phyloP scores from a whole-genome alignment of 352 stramenopile genomes.

The Phytophthora pinifolia region DNA sequence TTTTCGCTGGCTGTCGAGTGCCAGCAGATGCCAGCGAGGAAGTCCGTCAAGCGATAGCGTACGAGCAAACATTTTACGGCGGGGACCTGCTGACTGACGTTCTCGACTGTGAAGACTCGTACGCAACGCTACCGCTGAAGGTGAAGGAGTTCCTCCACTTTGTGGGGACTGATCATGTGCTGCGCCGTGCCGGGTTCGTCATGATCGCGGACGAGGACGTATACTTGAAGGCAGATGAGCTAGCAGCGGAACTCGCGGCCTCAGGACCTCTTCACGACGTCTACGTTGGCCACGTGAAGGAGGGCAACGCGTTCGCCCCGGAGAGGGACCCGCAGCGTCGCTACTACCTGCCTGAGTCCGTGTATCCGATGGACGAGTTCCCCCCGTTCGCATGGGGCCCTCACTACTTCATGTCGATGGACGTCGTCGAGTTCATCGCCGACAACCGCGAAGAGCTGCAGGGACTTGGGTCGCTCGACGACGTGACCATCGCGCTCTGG shows the following conservation, averaged over 20 bases:
- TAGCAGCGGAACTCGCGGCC: conserved; percentile 14
- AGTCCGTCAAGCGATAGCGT: conserved; percentile 23
- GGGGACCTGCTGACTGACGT: conserved; percentile 52
- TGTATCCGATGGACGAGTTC: conserved; percentile 46
- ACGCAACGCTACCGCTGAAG: conserved; percentile 50
- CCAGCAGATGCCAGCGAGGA: conserved; percentile 9
- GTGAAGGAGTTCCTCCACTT: conserved; percentile 60
- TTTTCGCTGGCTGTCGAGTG: conserved; percentile 35
- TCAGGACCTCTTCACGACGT: conserved; percentile 21
- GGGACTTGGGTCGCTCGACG: conserved; percentile 48
- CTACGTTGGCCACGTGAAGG: conserved; percentile 30
- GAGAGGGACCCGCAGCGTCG: conserved; percentile 32
- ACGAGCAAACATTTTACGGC: conserved; percentile 35
- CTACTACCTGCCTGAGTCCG: conserved; percentile 45
- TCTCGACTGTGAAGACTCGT: conserved; percentile 57
- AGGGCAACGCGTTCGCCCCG: conserved; percentile 25
- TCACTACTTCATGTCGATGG: conserved; percentile 60
- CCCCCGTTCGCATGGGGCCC: conserved; percentile 51
- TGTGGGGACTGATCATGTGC: conserved; percentile 20
- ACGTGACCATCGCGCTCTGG: conserved; percentile 68
- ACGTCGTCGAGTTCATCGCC: conserved; percentile 53
- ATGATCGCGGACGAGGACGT: conserved; percentile 65
- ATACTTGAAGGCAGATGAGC: conserved; percentile 34
- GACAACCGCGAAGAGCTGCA: conserved; percentile 39
- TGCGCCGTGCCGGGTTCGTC: conserved; percentile 34